phyloP scores from a whole-genome alignment of 1,284 basidiomycete species.

The Heliocybe sulcata region DNA sequence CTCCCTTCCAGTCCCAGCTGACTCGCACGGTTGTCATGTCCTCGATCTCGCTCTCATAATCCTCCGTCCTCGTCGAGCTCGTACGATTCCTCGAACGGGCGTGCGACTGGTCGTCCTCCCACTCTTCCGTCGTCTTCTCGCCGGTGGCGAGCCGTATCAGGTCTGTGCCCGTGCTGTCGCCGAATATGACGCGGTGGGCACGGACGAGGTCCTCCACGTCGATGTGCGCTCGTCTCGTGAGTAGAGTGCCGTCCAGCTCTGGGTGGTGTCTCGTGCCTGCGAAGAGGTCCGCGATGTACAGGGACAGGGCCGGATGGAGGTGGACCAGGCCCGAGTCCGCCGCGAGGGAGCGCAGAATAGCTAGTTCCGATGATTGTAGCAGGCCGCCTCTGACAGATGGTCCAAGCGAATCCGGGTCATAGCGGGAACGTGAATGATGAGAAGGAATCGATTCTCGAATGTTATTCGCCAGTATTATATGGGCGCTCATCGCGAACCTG shows the following conservation, averaged over 20 bases:
- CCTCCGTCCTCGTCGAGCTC: not conserved
- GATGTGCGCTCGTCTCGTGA: conserved; percentile 49
- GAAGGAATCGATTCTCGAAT: conserved; percentile 25
- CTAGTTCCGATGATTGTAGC: conserved; percentile 31
- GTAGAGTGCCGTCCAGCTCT: conserved; percentile 57
- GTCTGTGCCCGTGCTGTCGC: conserved; percentile 45
- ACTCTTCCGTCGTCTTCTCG: not conserved
- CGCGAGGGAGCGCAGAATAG: conserved; percentile 26
- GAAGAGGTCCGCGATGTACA: conserved; percentile 67
- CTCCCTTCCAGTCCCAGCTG: conserved; percentile 1
- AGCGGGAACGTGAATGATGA: conserved; percentile 19
- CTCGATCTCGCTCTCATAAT: conserved; percentile 2
- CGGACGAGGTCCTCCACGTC: conserved; percentile 57
- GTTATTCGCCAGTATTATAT: conserved; percentile 36
- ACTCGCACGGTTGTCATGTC: conserved; percentile 2
- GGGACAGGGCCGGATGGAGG: conserved; percentile 41
- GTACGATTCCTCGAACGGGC: not conserved
- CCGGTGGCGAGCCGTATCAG: conserved; percentile 25
- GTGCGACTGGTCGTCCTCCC: not conserved
- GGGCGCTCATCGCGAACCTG: conserved; percentile 68
- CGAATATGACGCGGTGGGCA: conserved; percentile 56
- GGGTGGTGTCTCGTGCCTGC: conserved; percentile 66
- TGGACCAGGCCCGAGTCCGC: conserved; percentile 22
- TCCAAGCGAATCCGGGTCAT: conserved; percentile 8
- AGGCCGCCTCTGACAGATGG: conserved; percentile 11